Evolutionary conservation across 148 eudicot genomes (phyloP), one percentile per base, ranked within the genome.

Genomic region (Persicaria tinctoria): DNA sequence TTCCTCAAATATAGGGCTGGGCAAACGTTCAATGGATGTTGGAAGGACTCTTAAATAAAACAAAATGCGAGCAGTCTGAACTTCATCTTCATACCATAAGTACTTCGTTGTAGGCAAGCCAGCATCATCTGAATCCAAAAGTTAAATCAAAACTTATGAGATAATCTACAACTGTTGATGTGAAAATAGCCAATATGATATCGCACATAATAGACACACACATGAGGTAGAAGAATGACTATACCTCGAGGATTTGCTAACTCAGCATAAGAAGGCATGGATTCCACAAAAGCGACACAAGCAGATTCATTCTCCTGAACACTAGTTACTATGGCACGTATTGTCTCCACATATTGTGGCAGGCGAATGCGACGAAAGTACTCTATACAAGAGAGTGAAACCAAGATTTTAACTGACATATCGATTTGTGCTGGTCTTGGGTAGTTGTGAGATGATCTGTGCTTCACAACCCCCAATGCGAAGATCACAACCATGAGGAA

Each of bases 401-500:
- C 80, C 85, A 94, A 78, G 74, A 94, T 88, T 70, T 82, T 86
- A 8, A 91, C 87, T 11, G 93, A 91, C 68, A 84, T 79, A 53
- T 83, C 79, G 76, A 85, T 73, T 80, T 83, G 88, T 77, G 71
- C 76, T 76, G 86, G 87, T 69, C 46, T 78, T 66, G 87, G 44
- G 70, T 79, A 38, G 70, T 81, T 82, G 46, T 86, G 71, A 78
- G 79, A 77, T 51, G 89, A 64, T 74, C 83, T 90, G 74, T 85
- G 86, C 76, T 92, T 95, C 76, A 95, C 85, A 68, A 95, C 98
- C 38, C 90, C 87, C 82, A 86, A 84, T 48, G 98, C 90, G 86
- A 95, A 95, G 74, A 95, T 88, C 53, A 89, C 97, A 77, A 89
- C 88, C 98, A 92, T 90, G 75, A 95, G 86, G 83, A 95, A 95